Evolutionary conservation across 371 early-diverging fungal genomes (phyloP).

Genomic region (Blakeslea trispora): DNA sequence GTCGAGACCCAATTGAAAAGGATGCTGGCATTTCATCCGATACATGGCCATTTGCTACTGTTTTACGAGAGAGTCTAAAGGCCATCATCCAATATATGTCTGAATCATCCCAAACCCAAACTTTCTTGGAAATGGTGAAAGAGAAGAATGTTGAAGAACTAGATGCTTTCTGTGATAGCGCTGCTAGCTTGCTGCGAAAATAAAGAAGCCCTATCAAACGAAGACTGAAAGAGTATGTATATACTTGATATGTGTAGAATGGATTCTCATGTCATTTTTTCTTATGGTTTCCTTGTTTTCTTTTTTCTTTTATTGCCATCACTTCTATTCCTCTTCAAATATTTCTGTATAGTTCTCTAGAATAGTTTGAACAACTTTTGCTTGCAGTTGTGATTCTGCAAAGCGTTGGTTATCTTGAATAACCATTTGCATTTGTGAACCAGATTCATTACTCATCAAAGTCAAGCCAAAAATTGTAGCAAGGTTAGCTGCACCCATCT

Average conservation of each 20-base stretch:
- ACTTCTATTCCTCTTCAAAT: slow-evolving; percentile 48
- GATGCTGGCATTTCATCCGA: slow-evolving; percentile 28
- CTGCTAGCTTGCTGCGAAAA: slow-evolving; percentile 21
- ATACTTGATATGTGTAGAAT: too few relatives aligned
- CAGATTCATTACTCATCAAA: slow-evolving; percentile 58
- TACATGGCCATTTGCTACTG: slow-evolving; percentile 32
- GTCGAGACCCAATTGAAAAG: slow-evolving; percentile 22
- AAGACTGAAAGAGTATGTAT: too few relatives aligned
- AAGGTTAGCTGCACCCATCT: slow-evolving; percentile 83
- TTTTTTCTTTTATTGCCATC: too few relatives aligned
- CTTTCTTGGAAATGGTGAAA: slow-evolving; percentile 25
- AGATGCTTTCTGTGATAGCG: slow-evolving; percentile 29
- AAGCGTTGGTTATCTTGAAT: slow-evolving; percentile 36
- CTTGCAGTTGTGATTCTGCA: slow-evolving; percentile 62
- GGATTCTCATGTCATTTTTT: too few relatives aligned
- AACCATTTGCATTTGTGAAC: slow-evolving; percentile 23
- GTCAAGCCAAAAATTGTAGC: slow-evolving; percentile 90
- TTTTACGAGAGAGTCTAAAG: slow-evolving; percentile 18
- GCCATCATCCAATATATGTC: slow-evolving; percentile 13
- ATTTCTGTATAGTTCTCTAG: slow-evolving; percentile 57
- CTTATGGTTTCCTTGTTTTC: too few relatives aligned
- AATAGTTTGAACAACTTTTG: slow-evolving; percentile 61
- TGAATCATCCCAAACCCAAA: slow-evolving; percentile 8
- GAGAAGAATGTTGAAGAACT: slow-evolving; percentile 26
- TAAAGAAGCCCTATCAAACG: neutral